Base-by-base conservation (phyloP, 1,284 basidiomycete species). In the Malassezia yamatoensis region DNA sequence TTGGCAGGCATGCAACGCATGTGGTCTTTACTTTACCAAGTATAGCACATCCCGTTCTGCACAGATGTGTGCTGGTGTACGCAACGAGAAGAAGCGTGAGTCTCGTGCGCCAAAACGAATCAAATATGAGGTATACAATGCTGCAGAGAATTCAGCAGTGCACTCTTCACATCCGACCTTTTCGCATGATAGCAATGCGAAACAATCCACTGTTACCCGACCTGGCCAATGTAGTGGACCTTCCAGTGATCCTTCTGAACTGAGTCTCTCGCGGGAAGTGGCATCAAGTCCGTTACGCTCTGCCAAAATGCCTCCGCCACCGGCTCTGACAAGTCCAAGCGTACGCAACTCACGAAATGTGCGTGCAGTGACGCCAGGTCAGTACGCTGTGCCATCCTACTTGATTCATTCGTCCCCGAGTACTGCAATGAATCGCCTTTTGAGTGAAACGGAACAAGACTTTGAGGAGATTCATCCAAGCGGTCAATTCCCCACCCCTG, bases 1-100 rank as follows among this genome's bases (percentile, higher is more conserved):
- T 13, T 66, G 67, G 64, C 62, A 65, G n/a, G 62, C 68, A 5
- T 71, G 68, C 60, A 71, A 71, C 40, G 59, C 67, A n/a, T 71
- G 68, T 44, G 67, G 68, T n/a, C 54, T 66, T 20, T 69, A 68
- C 61, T 71, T 59, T 43, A 56, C 60, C 45, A 69, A 69, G 49
- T 67, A 63, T 58, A 52, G 61, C 56, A 58, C 62, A 20, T 61
- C 63, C 35, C 62, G 67, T 10, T 64, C 65, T 5, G 63, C 66
- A 33, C 62, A 63, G 53, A 61, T 69, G 11, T 49, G 51, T 52
- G 55, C 46, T 4, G 54, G 35, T 20, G 35, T 29, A 4, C 48
- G 48, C 37, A 12, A 15, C 36, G 58, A 51, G 35, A 49, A 53
- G 16, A 32, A 39, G 16, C 15, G 43, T 36, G 33, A 41, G 11